Percentiles rank a stretch among this genome's conserved stretches.
phyloP scores from a whole-genome alignment of 352 stramenopile species.

The Pythium phragmiticola region DNA sequence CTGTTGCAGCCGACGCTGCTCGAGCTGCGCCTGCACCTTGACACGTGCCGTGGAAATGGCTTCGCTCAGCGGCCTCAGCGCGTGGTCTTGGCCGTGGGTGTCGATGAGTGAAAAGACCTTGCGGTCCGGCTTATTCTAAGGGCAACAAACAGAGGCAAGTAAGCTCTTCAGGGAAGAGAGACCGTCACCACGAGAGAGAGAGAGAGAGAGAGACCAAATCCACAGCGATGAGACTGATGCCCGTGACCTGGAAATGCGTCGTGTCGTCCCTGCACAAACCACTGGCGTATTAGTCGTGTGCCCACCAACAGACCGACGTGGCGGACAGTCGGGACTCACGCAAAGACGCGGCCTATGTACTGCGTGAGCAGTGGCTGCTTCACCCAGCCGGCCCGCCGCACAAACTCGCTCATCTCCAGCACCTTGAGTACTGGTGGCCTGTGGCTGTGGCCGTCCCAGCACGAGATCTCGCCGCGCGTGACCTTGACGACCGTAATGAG shows the following conservation, averaged over 20 bases:
- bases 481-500: slow-evolving; percentile 77
- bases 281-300: not conserved
- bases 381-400: slow-evolving; percentile 63
- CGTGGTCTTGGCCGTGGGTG: slow-evolving; percentile 44
- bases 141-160: not conserved
- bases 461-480: slow-evolving; percentile 72
- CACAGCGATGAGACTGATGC: slow-evolving; percentile 41
- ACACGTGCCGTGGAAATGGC: slow-evolving; percentile 48
- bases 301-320: not conserved
- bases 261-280: slow-evolving; percentile 37
- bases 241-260: slow-evolving; percentile 44
- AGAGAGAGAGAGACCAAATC: slow-evolving; percentile 34
- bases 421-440: slow-evolving; percentile 50
- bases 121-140: slow-evolving; percentile 53
- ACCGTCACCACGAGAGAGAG: not conserved
- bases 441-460: slow-evolving; percentile 55
- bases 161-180: not conserved
- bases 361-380: slow-evolving; percentile 73
- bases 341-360: slow-evolving; percentile 67
- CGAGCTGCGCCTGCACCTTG: slow-evolving; percentile 34
- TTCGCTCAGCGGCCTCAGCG: slow-evolving; percentile 48
- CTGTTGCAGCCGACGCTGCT: not conserved
- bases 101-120: slow-evolving; percentile 60
- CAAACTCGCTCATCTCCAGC: slow-evolving; percentile 74
- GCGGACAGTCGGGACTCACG: slow-evolving; percentile 29